Conservation (phyloP, 1,139 yeast genomes). For the Debaryomyces udenii region DNA sequence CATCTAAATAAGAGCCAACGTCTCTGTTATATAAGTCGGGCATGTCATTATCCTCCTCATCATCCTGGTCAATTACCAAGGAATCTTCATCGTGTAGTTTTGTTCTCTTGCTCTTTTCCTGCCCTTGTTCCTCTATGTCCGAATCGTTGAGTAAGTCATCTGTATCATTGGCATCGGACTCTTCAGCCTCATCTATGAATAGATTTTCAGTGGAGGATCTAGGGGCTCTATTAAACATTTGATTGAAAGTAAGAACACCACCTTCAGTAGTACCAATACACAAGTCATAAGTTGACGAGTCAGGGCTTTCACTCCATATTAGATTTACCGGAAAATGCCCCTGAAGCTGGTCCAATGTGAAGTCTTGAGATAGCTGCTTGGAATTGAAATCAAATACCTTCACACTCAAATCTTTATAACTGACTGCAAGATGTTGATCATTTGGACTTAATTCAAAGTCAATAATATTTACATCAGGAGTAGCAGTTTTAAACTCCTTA, state of each 20-base stretch:
- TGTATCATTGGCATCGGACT: slow-evolving; percentile 27
- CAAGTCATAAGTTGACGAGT: slow-evolving; percentile 18
- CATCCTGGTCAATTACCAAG: slow-evolving; percentile 43
- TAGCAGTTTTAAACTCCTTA: slow-evolving; percentile 22
- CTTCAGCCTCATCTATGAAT: slow-evolving; percentile 29
- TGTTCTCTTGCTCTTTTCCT: slow-evolving; percentile 16
- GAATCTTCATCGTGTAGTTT: slow-evolving; percentile 34
- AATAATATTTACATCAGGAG: slow-evolving; percentile 39
- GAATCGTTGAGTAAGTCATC: slow-evolving; percentile 25
- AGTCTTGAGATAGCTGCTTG: slow-evolving; percentile 5
- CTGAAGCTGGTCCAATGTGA: slow-evolving; percentile 3
- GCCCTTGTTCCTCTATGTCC: slow-evolving; percentile 24
- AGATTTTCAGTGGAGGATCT: slow-evolving; percentile 12
- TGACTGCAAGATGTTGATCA: slow-evolving; percentile 62
- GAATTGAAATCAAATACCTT: slow-evolving; percentile 55
- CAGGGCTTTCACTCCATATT: slow-evolving; percentile 24
- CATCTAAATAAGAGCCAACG: slow-evolving; percentile 20
- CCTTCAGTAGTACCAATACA: slow-evolving; percentile 62
- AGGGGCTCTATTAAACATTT: slow-evolving; percentile 27
- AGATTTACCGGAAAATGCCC: slow-evolving; percentile 20
- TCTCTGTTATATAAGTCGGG: slow-evolving; percentile 19
- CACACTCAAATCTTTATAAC: slow-evolving; percentile 49
- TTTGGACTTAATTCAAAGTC: slow-evolving; percentile 63
- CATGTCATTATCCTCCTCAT: slow-evolving; percentile 23
- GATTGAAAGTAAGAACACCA: slow-evolving; percentile 42